These are phyloP conservation scores for Physocladia obscura DNA, from an alignment of 192 early-diverging fungal species.

Conservation along the genomic window DNA sequence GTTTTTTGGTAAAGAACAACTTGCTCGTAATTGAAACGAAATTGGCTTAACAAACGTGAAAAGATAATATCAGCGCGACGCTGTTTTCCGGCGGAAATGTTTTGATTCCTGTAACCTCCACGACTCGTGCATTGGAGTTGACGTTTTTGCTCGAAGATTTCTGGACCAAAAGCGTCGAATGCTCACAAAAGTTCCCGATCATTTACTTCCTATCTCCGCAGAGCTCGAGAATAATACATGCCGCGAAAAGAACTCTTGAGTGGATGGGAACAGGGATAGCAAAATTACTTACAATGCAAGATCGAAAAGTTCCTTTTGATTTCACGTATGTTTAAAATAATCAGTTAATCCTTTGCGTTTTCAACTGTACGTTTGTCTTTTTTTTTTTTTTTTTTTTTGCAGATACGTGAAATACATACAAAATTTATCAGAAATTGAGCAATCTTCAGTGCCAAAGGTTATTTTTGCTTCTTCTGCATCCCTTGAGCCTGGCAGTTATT, in stretches of 20 bases:
- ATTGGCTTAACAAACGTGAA: background rate
- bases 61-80: constrained; percentile 64
- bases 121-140: constrained; percentile 88
- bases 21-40: background rate
- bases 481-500: constrained; percentile 75
- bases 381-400: constrained; percentile 3
- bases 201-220: constrained; percentile 69
- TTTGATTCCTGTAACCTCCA: constrained; percentile 85
- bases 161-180: constrained; percentile 66
- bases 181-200: constrained; percentile 63
- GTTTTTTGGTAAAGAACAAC: constrained; percentile 64
- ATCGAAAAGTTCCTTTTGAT: constrained; percentile 84
- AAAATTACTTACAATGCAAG: constrained; percentile 61
- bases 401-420: constrained; percentile 6
- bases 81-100: constrained; percentile 72
- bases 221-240: constrained; percentile 71
- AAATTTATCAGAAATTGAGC: constrained; percentile 61
- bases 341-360: no score
- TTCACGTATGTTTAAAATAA: constrained; percentile 64
- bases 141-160: constrained; percentile 84
- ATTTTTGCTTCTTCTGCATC: constrained; percentile 80
- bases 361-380: no score
- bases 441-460: constrained; percentile 71
- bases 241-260: constrained; percentile 87
- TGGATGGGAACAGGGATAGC: constrained; percentile 92